Conservation (phyloP, 176 grass and related monocot species). For the Poa annua region DNA sequence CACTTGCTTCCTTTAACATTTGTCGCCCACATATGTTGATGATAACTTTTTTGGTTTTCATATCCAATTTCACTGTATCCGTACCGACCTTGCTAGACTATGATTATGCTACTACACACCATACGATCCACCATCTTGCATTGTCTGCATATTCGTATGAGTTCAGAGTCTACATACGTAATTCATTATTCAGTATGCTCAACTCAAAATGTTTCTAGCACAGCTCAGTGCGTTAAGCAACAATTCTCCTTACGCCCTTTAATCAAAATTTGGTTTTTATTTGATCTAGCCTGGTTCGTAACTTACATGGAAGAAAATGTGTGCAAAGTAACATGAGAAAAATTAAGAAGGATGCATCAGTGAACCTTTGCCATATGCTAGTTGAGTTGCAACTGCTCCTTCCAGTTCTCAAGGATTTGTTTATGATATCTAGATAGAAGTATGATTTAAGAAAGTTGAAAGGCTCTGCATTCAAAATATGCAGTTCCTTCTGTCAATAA, state of each 20-base stretch:
- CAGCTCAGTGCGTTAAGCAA: neutral
- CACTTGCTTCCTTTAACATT: conserved; percentile 21
- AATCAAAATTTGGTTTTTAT: conserved; percentile 16
- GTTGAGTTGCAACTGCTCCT: neutral
- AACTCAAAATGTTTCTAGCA: neutral
- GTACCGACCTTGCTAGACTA: conserved; percentile 1
- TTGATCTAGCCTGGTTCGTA: neutral
- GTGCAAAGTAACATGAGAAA: conserved; percentile 12
- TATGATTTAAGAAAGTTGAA: conserved; percentile 46
- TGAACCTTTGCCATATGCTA: neutral
- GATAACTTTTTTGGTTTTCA: conserved; percentile 3
- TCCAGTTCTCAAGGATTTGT: conserved; percentile 40
- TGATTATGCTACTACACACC: conserved; percentile 9
- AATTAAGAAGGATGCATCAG: neutral
- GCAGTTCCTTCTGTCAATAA: conserved; percentile 43
- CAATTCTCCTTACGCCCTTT: neutral
- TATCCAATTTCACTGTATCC: conserved; percentile 39
- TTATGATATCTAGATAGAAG: conserved; percentile 44
- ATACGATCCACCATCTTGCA: neutral
- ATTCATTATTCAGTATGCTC: conserved; percentile 13
- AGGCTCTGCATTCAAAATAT: conserved; percentile 43
- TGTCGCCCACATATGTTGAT: neutral
- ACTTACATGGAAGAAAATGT: neutral
- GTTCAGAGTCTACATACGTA: neutral
- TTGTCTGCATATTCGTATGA: neutral